phyloP scores from a whole-genome alignment of 345 rosid genomes.

The Combretum micranthum region DNA sequence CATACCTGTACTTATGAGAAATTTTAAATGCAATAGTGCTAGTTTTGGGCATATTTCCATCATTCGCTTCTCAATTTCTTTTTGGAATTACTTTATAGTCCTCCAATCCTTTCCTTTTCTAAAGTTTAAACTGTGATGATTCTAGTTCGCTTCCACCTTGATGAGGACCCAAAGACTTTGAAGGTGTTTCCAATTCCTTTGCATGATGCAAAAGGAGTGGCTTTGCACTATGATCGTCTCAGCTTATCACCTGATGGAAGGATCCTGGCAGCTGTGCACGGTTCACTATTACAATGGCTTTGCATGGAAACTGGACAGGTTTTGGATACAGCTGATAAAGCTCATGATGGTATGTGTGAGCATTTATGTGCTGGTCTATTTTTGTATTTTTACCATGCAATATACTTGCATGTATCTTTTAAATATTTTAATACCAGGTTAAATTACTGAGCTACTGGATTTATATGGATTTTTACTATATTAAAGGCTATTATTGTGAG shows the following conservation, averaged over 20 bases:
- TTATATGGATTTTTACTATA: no score
- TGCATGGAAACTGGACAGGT: constrained; percentile 76
- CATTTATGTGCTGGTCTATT: constrained; percentile 3
- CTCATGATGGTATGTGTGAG: constrained; percentile 63
- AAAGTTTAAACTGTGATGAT: constrained; percentile 2
- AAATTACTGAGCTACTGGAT: no score
- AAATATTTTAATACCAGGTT: no score
- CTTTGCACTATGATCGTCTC: constrained; percentile 72
- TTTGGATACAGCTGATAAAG: constrained; percentile 81
- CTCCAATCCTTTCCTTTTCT: constrained; percentile 10
- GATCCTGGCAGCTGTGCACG: constrained; percentile 71
- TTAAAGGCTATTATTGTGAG: no score
- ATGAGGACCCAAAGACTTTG: constrained; percentile 95
- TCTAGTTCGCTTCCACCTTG: constrained; percentile 87
- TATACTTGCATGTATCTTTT: background rate
- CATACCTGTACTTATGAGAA: no score
- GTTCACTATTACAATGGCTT: constrained; percentile 82
- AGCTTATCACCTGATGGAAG: constrained; percentile 87
- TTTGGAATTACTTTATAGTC: background rate
- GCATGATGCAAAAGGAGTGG: constrained; percentile 51
- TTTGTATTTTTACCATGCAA: background rate
- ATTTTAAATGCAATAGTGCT: no score
- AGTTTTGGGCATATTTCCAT: no score
- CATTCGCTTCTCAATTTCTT: background rate
- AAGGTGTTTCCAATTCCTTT: constrained; percentile 82